Evolutionary conservation across 1,284 basidiomycete genomes (phyloP), one percentile per base, ranked within the genome.

Genomic region (Ceratobasidium theobromae): DNA sequence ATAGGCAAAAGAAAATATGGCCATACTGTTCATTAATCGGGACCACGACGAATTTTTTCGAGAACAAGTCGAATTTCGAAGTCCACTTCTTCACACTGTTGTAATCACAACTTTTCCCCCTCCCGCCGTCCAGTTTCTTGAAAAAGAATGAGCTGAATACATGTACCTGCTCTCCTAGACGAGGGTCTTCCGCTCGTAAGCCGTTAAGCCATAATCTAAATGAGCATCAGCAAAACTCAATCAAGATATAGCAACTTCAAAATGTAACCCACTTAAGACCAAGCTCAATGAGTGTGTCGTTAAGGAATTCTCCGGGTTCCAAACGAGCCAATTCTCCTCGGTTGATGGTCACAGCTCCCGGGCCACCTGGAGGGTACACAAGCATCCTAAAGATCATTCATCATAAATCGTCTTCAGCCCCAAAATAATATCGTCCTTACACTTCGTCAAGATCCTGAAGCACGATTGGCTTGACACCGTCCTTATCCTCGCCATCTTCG

Each of bases 141-240:
- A 94, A 98, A 77, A 99, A 98, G 79, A 98, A 99, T 0, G 95
- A 95, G 74, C 88, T 98, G 80, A 99, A 98, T 4, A 99, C 82
- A 73, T 98, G 87, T 1, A 96, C 83, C 71, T 91, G 82, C 4
- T 88, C 82, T 1, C 85, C 89, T 11, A 92, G 77, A 11, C 79
- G 79, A 0, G 88, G 86, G 67, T 88, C 74, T 28, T 72, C 75
- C 28, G 74, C 76, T 66, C 84, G 80, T 23, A 92, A 74, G 12
- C 83, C 79, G 60, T 79, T 80, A 11, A 89, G 77, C 83, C 88
- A 90, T 21, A 87, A 78, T 74, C 93, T 95, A 66, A 9, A 49
- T 43, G 27, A 23, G 5, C n/a, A 43, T 43, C 23, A 64, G 21
- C 48, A 53, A n/a, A 41, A 58, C 9, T 38, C 45, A 53, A 45